Evolutionary conservation across 495 filamentous ascomycete genomes (phyloP).

Genomic region (Neurospora pannonica): DNA sequence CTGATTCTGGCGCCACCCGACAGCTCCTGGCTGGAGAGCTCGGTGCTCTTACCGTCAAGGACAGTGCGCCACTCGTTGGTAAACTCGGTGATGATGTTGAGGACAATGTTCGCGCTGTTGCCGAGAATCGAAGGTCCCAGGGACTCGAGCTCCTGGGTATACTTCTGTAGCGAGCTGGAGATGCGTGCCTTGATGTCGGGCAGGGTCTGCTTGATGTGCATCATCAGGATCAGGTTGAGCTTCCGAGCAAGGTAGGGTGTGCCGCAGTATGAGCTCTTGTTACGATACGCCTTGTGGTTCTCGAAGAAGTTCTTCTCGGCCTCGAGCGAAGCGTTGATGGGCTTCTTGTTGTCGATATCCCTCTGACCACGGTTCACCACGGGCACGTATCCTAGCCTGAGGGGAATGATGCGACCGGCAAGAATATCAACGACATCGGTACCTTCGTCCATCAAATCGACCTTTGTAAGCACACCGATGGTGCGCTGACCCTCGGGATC

Average conservation of each 20-base stretch:
- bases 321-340: conserved; percentile 87
- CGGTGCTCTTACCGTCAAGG: conserved; percentile 90
- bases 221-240: conserved; percentile 98
- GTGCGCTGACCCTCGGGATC: conserved; percentile 97
- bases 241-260: conserved; percentile 95
- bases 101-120: conserved; percentile 88
- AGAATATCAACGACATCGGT: conserved; percentile 99
- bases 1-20: conserved; percentile 97
- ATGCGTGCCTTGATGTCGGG: conserved; percentile 98
- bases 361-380: conserved; percentile 98
- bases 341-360: conserved; percentile 94
- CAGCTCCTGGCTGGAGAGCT: conserved; percentile 86
- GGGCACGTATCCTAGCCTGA: conserved; percentile 93
- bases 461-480: conserved; percentile 97
- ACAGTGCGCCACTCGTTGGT: conserved; percentile 94
- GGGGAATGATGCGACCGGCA: conserved; percentile 91
- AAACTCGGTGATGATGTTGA: conserved; percentile 99
- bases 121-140: conserved; percentile 94
- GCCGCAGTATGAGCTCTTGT: conserved; percentile 97
- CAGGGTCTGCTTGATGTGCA: conserved; percentile 99
- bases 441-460: conserved; percentile 98
- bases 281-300: conserved; percentile 95
- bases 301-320: conserved; percentile 97
- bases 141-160: conserved; percentile 66
- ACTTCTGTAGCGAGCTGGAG: conserved; percentile 84